Evolutionary conservation across 1,139 yeast genomes (phyloP), one percentile per base, ranked within the genome.

Genomic region (Hansenula lynferdii): DNA sequence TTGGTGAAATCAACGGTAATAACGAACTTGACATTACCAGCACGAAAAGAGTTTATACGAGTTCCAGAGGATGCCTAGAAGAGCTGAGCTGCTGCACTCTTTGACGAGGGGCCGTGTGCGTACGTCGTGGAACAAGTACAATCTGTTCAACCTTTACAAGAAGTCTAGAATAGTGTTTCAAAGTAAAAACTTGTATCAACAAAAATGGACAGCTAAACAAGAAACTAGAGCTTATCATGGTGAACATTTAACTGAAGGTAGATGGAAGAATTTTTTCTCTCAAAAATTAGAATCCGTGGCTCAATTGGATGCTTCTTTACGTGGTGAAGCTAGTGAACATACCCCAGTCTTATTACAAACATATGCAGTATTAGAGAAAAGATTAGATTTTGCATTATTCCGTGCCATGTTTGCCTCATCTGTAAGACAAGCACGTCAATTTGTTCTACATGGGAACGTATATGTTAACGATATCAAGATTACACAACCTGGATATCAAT

Each of bases 191-290:
- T 65, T 86, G 42, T 92, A 73, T 65, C 96, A 89, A 64, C 96
- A 90, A 62, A 87, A 89, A 65, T 92, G 96, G 90, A 66, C 72
- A 9, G 83, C 97, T 39, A 92, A 94, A 61, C 83, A 82, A 56
- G 97, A 89, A 58, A 82, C 97, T 5, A 77, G 98, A 65, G 84
- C 94, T 2, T 92, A 92, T 61, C 98, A 92, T 60, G 98, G 98
- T 51, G 97, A 92, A 56, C 90, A 85, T 58, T 64, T 92, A 42
- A 84, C 94, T 1, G 98, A 92, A 60, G 69, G 78, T 21, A 78
- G 92, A 57, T 86, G 90, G 79, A 79, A 83, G 57, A 69, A 79
- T 22, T 62, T 76, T 38, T 89, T 89, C 63, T 69, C 77, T 42
- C 84, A 90, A 26, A 79, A 82, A 42, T 69, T 87, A 49, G 81